Evolutionary conservation across 176 grass and related monocot genomes (phyloP), one percentile per base, ranked within the genome.

Genomic region (Carex pumila): DNA sequence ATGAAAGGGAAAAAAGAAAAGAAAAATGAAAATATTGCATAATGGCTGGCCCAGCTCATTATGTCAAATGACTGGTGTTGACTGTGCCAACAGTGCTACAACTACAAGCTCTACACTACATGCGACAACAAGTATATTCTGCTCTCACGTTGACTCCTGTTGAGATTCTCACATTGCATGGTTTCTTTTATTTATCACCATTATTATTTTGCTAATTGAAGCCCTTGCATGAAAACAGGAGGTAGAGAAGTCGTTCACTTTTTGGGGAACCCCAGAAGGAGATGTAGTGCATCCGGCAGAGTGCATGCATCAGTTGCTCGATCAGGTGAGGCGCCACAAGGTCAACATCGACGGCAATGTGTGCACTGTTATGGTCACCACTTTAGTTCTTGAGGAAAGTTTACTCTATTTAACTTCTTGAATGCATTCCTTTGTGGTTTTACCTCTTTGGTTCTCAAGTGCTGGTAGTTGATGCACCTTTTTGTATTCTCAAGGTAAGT

Each of bases 301-400:
- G 25, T 99, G 97, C 92, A 99, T 99, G 91, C 97, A 99, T 79
- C 85, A 96, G 61, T 88, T 99, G 55, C 97, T 99, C 34, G 93
- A 99, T 56, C 85, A 99, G 93, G 91, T 99, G 39, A 90, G 96
- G 6, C 90, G 85, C 18, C 90, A 99, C 87, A 99, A 89, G 91
- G 97, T 99, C 82, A 99, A 99, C 56, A 88, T 99, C 17, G 97
- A 99, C 77, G 93, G 97, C 11, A 99, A 99, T 13, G 90, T 99
- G 85, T 99, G 97, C 79, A 95, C 93, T 73, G 97, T 99, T 65
- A 96, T 99, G 97, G 97, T 99, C 58, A 99, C 97, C 79, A 99
- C 97, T 73, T 86, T 99, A 81, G 97, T 99, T 88, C 97, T 99
- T 53, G 93, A 99, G 97, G 97, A 91, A 89, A 84, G 53, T 88